These are phyloP conservation scores for Rhizopus sp. DNA, from an alignment of 371 early-diverging fungal genomes.

Conservation along the genomic window DNA sequence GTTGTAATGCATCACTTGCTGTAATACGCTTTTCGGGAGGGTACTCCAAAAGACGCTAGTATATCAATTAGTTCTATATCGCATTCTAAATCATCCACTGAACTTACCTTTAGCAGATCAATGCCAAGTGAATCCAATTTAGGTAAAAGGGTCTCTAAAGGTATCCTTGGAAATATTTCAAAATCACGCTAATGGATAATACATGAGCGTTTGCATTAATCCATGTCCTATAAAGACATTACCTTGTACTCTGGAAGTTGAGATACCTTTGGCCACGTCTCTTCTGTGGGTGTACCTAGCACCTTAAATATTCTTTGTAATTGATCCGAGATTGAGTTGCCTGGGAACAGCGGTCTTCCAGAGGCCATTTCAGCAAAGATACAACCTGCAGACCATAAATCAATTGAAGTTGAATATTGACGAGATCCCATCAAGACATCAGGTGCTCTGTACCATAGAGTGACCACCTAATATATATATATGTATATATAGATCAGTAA, in stretches of 20 bases:
- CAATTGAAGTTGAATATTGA: conserved; percentile 97
- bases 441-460: conserved; percentile 96
- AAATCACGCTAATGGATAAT: conserved; percentile 55
- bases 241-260: conserved; percentile 89
- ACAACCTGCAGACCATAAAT: conserved; percentile 99
- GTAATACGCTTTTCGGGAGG: conserved; percentile 77
- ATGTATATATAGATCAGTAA: not conserved
- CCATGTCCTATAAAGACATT: not conserved
- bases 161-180: conserved; percentile 69
- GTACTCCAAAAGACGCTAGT: conserved; percentile 65
- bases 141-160: conserved; percentile 74
- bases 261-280: conserved; percentile 90
- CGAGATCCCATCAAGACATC: conserved; percentile 99
- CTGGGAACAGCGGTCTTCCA: conserved; percentile 96
- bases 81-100: not conserved
- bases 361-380: conserved; percentile 92
- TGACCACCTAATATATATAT: conserved; percentile 67
- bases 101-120: conserved; percentile 68
- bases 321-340: conserved; percentile 89
- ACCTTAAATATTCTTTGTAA: conserved; percentile 87
- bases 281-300: conserved; percentile 89
- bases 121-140: conserved; percentile 82
- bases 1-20: conserved; percentile 71
- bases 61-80: not conserved
- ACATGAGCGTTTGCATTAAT: conserved; percentile 1